These are phyloP conservation scores for Gossypium ekmanianum DNA, from an alignment of 345 rosid genomes.

Conservation along the genomic window DNA sequence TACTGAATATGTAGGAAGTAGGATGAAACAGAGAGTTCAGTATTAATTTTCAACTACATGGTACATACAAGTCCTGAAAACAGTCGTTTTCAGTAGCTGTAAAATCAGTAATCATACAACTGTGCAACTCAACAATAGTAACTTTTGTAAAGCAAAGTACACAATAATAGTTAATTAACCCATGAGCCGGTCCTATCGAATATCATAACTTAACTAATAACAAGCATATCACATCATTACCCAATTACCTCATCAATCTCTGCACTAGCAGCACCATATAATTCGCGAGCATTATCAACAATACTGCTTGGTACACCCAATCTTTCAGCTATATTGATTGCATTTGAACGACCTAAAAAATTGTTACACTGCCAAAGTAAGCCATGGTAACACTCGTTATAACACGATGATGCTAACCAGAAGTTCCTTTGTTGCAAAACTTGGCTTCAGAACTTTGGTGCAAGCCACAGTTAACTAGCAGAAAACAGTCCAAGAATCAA, in stretches of 20 bases:
- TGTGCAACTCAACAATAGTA: neutral
- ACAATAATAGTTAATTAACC: neutral
- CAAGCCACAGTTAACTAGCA: neutral
- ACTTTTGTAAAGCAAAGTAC: neutral
- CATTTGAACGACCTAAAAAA: slow-evolving; percentile 80
- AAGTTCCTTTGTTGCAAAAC: neutral
- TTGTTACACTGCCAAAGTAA: slow-evolving; percentile 1
- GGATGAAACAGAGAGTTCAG: slow-evolving; percentile 8
- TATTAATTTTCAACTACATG: neutral
- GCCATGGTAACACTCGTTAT: neutral
- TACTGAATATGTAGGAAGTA: neutral
- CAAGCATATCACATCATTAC: neutral
- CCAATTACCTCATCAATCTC: slow-evolving; percentile 72
- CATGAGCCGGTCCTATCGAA: neutral
- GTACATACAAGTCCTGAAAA: neutral
- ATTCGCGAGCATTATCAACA: slow-evolving; percentile 51
- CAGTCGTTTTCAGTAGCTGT: neutral
- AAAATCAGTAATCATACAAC: neutral
- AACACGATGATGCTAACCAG: neutral
- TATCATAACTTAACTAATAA: neutral
- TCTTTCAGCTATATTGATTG: slow-evolving; percentile 80
- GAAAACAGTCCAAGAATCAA: slow-evolving; percentile 6
- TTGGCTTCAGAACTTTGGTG: slow-evolving; percentile 6
- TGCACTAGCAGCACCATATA: slow-evolving; percentile 73
- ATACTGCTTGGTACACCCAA: slow-evolving; percentile 60